Evolutionary conservation across 2,329 filamentous ascomycete species (phyloP).

Genomic region (Ophiostoma pallidulum): DNA sequence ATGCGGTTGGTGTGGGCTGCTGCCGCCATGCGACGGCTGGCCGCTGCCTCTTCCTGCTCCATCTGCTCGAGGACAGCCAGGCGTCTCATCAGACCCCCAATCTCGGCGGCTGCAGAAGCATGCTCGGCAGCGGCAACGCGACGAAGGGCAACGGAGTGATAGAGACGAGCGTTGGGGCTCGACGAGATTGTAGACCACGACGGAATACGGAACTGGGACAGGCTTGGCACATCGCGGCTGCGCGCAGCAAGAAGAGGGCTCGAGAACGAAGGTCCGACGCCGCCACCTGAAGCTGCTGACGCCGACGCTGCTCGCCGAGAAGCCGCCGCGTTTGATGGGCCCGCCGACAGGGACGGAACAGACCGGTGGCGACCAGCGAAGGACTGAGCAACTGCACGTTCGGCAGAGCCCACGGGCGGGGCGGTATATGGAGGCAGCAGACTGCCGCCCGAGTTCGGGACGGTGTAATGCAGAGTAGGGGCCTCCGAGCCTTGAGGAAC

Average conservation of each 20-base stretch:
- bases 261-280: slow-evolving; percentile 23
- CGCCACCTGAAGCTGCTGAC: slow-evolving; percentile 25
- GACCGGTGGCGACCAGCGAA: slow-evolving; percentile 11
- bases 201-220: slow-evolving; percentile 47
- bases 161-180: slow-evolving; percentile 49
- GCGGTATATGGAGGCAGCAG: slow-evolving; percentile 44
- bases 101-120: slow-evolving; percentile 25
- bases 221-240: slow-evolving; percentile 30
- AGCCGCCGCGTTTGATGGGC: not conserved
- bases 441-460: slow-evolving; percentile 30
- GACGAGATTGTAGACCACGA: slow-evolving; percentile 48
- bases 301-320: slow-evolving; percentile 5
- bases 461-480: slow-evolving; percentile 53
- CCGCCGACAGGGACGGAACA: not conserved
- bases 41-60: slow-evolving; percentile 27
- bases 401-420: slow-evolving; percentile 14
- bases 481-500: slow-evolving; percentile 53
- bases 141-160: slow-evolving; percentile 54
- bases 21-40: slow-evolving; percentile 14
- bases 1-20: slow-evolving; percentile 7
- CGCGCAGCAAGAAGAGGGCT: slow-evolving; percentile 29
- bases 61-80: slow-evolving; percentile 28
- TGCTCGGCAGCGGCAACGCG: slow-evolving; percentile 41
- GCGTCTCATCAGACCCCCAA: slow-evolving; percentile 21
- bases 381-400: slow-evolving; percentile 10